Evolutionary conservation across 108 stramenopile species (phyloP).

Genomic region (Pseudonitzschia multistriata): DNA sequence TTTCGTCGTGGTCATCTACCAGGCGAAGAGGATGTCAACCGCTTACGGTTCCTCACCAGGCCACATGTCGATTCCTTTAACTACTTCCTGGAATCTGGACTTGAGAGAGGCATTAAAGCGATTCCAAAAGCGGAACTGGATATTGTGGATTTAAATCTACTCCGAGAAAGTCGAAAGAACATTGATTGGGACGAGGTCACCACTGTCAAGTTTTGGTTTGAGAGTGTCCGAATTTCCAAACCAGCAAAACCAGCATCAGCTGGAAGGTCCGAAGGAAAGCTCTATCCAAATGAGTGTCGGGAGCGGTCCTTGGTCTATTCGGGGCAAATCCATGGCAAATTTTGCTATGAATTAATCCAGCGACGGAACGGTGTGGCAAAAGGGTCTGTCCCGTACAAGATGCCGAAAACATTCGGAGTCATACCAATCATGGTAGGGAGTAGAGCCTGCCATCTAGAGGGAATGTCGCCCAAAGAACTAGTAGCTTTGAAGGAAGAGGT

Average conservation of each 20-base stretch:
- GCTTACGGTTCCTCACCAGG: slow-evolving; percentile 56
- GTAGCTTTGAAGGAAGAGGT: slow-evolving; percentile 67
- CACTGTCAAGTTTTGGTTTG: slow-evolving; percentile 70
- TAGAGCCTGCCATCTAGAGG: slow-evolving; percentile 71
- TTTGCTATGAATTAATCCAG: slow-evolving; percentile 65
- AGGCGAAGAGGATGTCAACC: slow-evolving; percentile 46
- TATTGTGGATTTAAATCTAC: slow-evolving; percentile 43
- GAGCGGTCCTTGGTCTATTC: slow-evolving; percentile 77
- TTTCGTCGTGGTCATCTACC: slow-evolving; percentile 75
- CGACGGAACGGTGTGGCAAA: slow-evolving; percentile 60
- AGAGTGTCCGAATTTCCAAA: slow-evolving; percentile 61
- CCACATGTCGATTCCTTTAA: slow-evolving; percentile 84
- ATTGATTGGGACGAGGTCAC: slow-evolving; percentile 37
- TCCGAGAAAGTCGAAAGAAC: slow-evolving; percentile 23
- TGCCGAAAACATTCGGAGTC: slow-evolving; percentile 73
- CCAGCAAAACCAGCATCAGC: slow-evolving; percentile 44
- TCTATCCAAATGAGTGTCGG: slow-evolving; percentile 81
- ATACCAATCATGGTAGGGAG: slow-evolving; percentile 94
- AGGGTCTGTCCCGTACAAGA: slow-evolving; percentile 26
- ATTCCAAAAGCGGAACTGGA: slow-evolving; percentile 69
- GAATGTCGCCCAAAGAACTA: slow-evolving; percentile 47
- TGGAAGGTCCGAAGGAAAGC: slow-evolving; percentile 28
- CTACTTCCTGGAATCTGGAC: slow-evolving; percentile 72
- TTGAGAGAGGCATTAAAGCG: slow-evolving; percentile 56
- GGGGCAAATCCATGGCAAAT: slow-evolving; percentile 64